Conservation (phyloP, 225 moss, liverwort and hornwort genomes). For the Antitrichia curtipendula region DNA sequence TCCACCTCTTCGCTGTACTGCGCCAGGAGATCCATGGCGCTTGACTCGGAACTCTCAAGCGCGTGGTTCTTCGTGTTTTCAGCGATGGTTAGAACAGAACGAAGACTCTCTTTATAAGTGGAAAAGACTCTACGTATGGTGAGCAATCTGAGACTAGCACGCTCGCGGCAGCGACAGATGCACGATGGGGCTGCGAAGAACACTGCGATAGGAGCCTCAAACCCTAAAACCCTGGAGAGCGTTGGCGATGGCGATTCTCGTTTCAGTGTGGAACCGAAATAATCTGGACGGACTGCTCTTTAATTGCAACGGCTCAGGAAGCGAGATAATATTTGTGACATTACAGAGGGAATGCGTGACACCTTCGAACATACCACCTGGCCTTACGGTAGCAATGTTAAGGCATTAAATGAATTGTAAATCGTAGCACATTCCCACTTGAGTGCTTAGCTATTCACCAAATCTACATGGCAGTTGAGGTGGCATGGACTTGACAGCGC, state of each 20-base stretch:
- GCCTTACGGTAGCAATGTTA: too few relatives aligned
- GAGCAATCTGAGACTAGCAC: background rate
- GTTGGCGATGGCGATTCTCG: background rate
- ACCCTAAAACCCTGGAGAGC: background rate
- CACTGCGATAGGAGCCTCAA: background rate
- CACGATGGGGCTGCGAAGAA: background rate
- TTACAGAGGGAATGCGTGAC: background rate
- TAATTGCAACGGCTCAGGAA: background rate
- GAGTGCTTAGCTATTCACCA: too few relatives aligned
- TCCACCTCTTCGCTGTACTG: constrained; percentile 22
- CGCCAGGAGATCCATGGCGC: constrained; percentile 28
- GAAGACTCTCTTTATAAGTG: background rate
- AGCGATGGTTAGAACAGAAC: background rate
- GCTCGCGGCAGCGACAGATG: background rate
- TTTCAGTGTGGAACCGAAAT: background rate
- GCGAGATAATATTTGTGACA: background rate
- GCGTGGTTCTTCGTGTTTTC: background rate
- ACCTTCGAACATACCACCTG: background rate
- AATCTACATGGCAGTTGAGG: too few relatives aligned
- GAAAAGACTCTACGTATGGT: background rate
- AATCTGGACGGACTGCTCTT: background rate
- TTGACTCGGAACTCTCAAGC: background rate
- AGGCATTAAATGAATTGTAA: too few relatives aligned
- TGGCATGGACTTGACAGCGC: too few relatives aligned
- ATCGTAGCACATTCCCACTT: too few relatives aligned